Percentiles rank a stretch among this genome's conserved stretches.
phyloP scores from a whole-genome alignment of 2,329 filamentous ascomycete genomes.

The Aspergillus fijiensis region DNA sequence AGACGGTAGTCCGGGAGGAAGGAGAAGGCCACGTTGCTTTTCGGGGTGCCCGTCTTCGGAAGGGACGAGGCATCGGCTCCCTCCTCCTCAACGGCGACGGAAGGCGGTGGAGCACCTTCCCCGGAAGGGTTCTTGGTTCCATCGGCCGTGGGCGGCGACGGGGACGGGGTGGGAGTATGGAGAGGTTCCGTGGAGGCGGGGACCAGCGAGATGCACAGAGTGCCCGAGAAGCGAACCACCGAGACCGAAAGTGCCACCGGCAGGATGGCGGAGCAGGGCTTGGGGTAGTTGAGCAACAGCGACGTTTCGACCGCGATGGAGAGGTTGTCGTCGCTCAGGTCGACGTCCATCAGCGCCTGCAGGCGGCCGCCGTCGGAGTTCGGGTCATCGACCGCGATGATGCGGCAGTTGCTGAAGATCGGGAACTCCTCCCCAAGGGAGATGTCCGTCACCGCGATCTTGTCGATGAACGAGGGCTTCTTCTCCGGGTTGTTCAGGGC shows the following conservation, averaged over 20 bases:
- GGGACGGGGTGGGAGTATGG: constrained; percentile 35
- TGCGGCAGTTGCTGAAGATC: constrained; percentile 96
- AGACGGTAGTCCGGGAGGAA: constrained; percentile 68
- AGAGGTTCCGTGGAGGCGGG: constrained; percentile 56
- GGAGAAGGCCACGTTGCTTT: constrained; percentile 88
- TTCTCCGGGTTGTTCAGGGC: constrained; percentile 83
- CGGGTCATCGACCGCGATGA: constrained; percentile 72
- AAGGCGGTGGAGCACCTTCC: constrained; percentile 3
- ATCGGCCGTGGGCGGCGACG: constrained; percentile 28
- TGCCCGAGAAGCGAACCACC: constrained; percentile 91
- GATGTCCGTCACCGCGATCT: constrained; percentile 90
- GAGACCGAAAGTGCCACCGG: constrained; percentile 90
- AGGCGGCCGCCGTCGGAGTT: constrained; percentile 68
- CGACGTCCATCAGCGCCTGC: constrained; percentile 95
- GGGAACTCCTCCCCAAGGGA: constrained; percentile 95
- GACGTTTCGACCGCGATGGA: constrained; percentile 94
- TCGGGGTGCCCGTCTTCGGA: constrained; percentile 56
- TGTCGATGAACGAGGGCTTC: constrained; percentile 87
- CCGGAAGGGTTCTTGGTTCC: constrained; percentile 17
- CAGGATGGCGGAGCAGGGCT: constrained; percentile 80
- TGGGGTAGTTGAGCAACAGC: constrained; percentile 90
- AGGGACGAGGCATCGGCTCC: constrained; percentile 6
- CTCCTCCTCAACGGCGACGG: constrained; percentile 2
- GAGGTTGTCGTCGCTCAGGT: constrained; percentile 86
- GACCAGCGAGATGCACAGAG: constrained; percentile 88